A percentile compares a stretch with the other conserved stretches of the same genome.
Evolutionary conservation across 495 filamentous ascomycete species (phyloP).

Genomic region (Penicillium mononematosum): DNA sequence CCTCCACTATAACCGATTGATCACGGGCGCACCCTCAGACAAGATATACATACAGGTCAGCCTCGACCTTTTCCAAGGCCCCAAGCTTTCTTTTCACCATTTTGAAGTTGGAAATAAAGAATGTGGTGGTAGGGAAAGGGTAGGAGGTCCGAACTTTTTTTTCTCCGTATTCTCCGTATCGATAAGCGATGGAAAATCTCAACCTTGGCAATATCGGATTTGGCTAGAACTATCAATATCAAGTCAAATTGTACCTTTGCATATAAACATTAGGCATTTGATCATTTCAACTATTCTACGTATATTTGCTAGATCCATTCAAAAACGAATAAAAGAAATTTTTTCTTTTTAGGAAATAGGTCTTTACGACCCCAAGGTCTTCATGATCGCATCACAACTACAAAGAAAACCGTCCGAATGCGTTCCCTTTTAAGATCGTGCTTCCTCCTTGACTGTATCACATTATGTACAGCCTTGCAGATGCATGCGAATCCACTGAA

Average conservation of each 20-base stretch:
- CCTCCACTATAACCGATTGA: not conserved
- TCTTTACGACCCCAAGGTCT: conserved; percentile 39
- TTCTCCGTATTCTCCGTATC: conserved; percentile 43
- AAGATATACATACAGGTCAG: conserved; percentile 62
- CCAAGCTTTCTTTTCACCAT: conserved; percentile 87
- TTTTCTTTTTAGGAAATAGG: conserved; percentile 38
- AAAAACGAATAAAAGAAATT: conserved; percentile 26
- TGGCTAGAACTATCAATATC: conserved; percentile 8
- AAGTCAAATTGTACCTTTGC: too few species aligned
- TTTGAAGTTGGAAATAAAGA: conserved; percentile 13
- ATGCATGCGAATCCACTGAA: conserved; percentile 50
- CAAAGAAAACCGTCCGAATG: conserved; percentile 47
- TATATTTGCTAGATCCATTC: conserved; percentile 1
- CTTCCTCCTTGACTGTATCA: conserved; percentile 45
- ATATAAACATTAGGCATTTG: not conserved
- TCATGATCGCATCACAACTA: conserved; percentile 51
- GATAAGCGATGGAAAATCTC: conserved; percentile 39
- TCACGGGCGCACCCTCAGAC: conserved; percentile 22
- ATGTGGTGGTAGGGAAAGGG: conserved; percentile 23
- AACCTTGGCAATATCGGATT: conserved; percentile 4
- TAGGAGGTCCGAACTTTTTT: conserved; percentile 43
- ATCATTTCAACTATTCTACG: not conserved
- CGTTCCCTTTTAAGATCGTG: conserved; percentile 40
- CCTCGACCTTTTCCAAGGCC: conserved; percentile 92
- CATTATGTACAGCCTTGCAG: conserved; percentile 48